phyloP scores from a whole-genome alignment of 2,329 filamentous ascomycete genomes.

The Penicillium sp. region DNA sequence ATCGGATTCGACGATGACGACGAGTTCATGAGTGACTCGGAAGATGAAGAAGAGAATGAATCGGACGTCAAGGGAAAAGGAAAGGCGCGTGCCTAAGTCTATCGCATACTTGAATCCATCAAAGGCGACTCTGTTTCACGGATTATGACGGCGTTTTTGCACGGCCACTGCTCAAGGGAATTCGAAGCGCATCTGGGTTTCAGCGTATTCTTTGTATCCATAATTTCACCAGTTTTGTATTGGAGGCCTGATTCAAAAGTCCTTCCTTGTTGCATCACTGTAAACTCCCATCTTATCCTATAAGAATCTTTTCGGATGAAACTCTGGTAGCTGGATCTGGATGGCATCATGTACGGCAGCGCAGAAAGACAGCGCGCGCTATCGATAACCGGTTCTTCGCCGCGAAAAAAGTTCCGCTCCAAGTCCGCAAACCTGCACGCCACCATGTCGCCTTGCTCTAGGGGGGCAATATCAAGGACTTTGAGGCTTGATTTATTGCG shows the following conservation, averaged over 20 bases:
- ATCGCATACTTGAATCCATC: conserved; percentile 1
- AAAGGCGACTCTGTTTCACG: conserved; percentile 7
- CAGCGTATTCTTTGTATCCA: conserved; percentile 11
- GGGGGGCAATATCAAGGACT: conserved; percentile 23
- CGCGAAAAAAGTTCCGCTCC: conserved; percentile 21
- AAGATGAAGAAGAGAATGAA: conserved; percentile 32
- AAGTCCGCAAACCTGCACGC: conserved; percentile 15
- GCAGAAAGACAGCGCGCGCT: not conserved
- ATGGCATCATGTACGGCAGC: not conserved
- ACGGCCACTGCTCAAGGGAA: not conserved
- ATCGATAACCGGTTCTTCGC: conserved; percentile 21
- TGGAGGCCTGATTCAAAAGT: too few species aligned
- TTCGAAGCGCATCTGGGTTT: conserved; percentile 9
- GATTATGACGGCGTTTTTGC: conserved; percentile 22
- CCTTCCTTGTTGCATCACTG: too few species aligned
- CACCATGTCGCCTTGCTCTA: conserved; percentile 31
- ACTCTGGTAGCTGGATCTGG: too few species aligned
- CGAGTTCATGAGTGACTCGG: conserved; percentile 47
- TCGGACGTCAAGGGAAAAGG: conserved; percentile 37
- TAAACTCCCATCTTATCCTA: too few species aligned
- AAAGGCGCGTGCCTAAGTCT: conserved; percentile 31
- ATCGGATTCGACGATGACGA: conserved; percentile 51
- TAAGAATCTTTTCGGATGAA: too few species aligned
- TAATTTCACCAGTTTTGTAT: too few species aligned
- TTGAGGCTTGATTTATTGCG: conserved; percentile 10